Percentiles rank a stretch among this genome's conserved stretches.
Conservation (phyloP, 2,329 filamentous ascomycete genomes). For the Xylariaceae sp. region DNA sequence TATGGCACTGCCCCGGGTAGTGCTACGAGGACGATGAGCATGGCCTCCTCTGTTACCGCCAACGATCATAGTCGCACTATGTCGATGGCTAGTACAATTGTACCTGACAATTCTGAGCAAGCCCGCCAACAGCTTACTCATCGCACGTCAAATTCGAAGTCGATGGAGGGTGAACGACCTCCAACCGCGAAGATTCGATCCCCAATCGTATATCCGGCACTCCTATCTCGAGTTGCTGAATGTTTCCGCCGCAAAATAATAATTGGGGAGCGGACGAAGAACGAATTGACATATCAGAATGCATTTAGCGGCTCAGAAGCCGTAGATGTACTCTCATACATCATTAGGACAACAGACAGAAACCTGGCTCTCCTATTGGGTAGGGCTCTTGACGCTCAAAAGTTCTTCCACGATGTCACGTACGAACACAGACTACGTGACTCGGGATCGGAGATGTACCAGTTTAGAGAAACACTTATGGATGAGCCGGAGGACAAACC, state of each 20-base stretch:
- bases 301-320: conserved; percentile 94
- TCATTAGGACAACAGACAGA: conserved; percentile 93
- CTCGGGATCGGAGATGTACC: conserved; percentile 91
- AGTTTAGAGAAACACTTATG: conserved; percentile 89
- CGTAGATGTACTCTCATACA: conserved; percentile 91
- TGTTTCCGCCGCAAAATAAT: conserved; percentile 87
- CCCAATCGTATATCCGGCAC: conserved; percentile 87
- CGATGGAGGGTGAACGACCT: conserved; percentile 52
- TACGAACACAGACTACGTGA: conserved; percentile 95
- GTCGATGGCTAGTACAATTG: conserved; percentile 87
- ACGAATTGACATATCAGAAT: conserved; percentile 94
- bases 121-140: conserved; percentile 48
- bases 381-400: conserved; percentile 90
- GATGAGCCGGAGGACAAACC: conserved; percentile 71
- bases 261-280: conserved; percentile 86
- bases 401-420: conserved; percentile 98
- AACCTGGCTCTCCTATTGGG: conserved; percentile 90
- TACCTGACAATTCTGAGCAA: conserved; percentile 57
- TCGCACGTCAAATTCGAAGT: conserved; percentile 53
- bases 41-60: conserved; percentile 51
- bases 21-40: conserved; percentile 58
- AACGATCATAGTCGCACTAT: conserved; percentile 62
- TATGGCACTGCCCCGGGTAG: conserved; percentile 47
- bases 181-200: conserved; percentile 61
- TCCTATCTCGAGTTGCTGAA: conserved; percentile 88